Conservation (phyloP, 108 stramenopile genomes). For the Nannochloropsis gaditana region DNA sequence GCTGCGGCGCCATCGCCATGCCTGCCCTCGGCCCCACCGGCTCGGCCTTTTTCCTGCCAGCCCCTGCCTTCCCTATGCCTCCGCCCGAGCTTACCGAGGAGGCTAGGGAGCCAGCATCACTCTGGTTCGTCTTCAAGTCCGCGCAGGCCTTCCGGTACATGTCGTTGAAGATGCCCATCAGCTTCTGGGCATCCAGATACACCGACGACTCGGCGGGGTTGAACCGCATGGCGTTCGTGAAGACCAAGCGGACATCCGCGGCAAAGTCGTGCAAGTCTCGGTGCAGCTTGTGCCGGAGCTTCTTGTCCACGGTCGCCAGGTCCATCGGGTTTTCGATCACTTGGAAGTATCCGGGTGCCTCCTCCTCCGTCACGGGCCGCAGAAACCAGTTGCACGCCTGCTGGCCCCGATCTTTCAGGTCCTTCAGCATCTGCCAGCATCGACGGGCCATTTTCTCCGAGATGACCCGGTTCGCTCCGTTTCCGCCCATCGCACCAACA, state of each 20-base stretch:
- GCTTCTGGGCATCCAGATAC: not conserved
- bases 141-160: not conserved
- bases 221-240: conserved; percentile 13
- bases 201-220: not conserved
- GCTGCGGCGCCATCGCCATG: not conserved
- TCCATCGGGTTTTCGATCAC: conserved; percentile 21
- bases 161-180: not conserved
- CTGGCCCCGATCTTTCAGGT: not conserved
- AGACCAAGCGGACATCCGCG: not conserved
- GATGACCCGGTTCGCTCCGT: not conserved
- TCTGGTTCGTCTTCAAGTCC: not conserved
- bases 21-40: not conserved
- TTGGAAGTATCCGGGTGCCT: not conserved
- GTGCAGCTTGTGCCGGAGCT: not conserved
- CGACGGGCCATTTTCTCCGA: not conserved
- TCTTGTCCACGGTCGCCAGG: not conserved
- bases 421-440: conserved; percentile 16
- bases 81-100: not conserved
- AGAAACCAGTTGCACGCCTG: not conserved
- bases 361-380: conserved; percentile 6
- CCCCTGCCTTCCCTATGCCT: not conserved
- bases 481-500: not conserved
- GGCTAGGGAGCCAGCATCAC: not conserved
- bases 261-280: conserved; percentile 11
- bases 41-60: not conserved